Evolutionary conservation across 768 basidiomycete genomes (phyloP).

Genomic region (Tylopilus subfusipes): DNA sequence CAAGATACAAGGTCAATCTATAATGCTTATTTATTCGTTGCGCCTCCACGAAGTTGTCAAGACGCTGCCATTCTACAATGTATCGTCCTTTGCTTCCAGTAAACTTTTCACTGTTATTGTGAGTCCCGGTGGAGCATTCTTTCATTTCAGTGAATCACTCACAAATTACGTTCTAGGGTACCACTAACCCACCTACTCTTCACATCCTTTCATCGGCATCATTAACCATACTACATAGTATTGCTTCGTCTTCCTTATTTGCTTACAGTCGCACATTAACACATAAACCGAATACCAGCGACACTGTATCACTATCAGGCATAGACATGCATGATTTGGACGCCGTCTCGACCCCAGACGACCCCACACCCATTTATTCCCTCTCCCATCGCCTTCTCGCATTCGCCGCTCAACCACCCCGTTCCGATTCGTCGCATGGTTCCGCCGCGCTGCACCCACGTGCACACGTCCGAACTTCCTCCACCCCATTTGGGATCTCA

Average conservation of each 20-base stretch:
- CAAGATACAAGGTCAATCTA: slow-evolving; percentile 19
- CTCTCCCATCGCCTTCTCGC: slow-evolving; percentile 55
- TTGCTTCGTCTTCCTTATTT: slow-evolving; percentile 45
- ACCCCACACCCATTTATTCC: slow-evolving; percentile 50
- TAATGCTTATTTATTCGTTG: slow-evolving; percentile 45
- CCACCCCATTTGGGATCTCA: slow-evolving; percentile 32
- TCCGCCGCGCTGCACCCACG: slow-evolving; percentile 17
- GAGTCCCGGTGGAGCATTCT: slow-evolving; percentile 24
- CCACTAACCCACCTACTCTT: slow-evolving; percentile 51
- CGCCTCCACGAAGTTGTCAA: slow-evolving; percentile 49
- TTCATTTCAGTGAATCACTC: neutral
- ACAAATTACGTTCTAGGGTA: slow-evolving; percentile 41
- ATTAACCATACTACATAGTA: slow-evolving; percentile 47
- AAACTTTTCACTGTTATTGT: slow-evolving; percentile 56
- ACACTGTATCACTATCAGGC: slow-evolving; percentile 39
- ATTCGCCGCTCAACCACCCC: slow-evolving; percentile 43
- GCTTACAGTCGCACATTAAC: slow-evolving; percentile 39
- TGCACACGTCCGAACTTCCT: slow-evolving; percentile 23
- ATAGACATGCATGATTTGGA: slow-evolving; percentile 27
- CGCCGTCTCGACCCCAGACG: slow-evolving; percentile 13
- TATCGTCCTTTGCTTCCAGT: slow-evolving; percentile 44
- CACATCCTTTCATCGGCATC: slow-evolving; percentile 56
- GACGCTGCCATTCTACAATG: slow-evolving; percentile 41
- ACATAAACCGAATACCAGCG: slow-evolving; percentile 34
- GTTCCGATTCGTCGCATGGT: slow-evolving; percentile 20